Percentiles rank a stretch among this genome's conserved stretches.
phyloP scores from a whole-genome alignment of 371 early-diverging fungal species.

The Mucor lusitanicus region DNA sequence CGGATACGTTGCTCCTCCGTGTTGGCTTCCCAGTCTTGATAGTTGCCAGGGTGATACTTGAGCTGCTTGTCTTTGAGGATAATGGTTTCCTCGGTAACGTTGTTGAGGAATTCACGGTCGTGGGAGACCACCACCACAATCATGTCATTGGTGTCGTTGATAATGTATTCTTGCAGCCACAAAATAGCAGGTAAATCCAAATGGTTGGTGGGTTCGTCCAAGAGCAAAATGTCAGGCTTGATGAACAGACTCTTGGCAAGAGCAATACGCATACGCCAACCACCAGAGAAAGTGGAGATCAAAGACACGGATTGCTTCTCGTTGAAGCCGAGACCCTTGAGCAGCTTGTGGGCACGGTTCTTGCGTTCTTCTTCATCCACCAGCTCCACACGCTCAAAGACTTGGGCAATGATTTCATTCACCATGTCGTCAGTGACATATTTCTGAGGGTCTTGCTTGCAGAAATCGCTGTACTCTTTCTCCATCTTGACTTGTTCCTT shows the following conservation, averaged over 20 bases:
- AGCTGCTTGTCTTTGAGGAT: conserved; percentile 65
- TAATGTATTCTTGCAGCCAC: conserved; percentile 78
- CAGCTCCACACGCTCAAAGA: conserved; percentile 44
- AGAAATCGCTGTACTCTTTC: conserved; percentile 46
- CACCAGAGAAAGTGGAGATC: conserved; percentile 75
- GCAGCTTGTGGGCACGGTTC: conserved; percentile 62
- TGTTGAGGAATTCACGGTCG: conserved; percentile 76
- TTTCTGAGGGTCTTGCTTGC: conserved; percentile 35
- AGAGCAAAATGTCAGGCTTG: conserved; percentile 77
- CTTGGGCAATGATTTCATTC: conserved; percentile 58
- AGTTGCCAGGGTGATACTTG: conserved; percentile 75
- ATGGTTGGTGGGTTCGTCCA: conserved; percentile 91
- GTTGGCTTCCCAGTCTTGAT: conserved; percentile 67
- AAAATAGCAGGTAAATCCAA: conserved; percentile 79
- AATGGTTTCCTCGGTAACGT: conserved; percentile 72
- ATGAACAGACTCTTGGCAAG: conserved; percentile 81
- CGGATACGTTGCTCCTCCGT: conserved; percentile 63
- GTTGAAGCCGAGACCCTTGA: conserved; percentile 66
- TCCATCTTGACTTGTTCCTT: conserved; percentile 55
- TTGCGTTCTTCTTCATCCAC: conserved; percentile 56
- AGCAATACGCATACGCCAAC: conserved; percentile 88
- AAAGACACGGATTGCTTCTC: conserved; percentile 38
- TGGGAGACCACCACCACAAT: conserved; percentile 81
- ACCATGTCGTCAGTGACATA: conserved; percentile 57
- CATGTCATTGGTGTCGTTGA: conserved; percentile 50